These are phyloP conservation scores for Umbellularia californica DNA, from an alignment of 164 flowering plant species.

Conservation along the genomic window DNA sequence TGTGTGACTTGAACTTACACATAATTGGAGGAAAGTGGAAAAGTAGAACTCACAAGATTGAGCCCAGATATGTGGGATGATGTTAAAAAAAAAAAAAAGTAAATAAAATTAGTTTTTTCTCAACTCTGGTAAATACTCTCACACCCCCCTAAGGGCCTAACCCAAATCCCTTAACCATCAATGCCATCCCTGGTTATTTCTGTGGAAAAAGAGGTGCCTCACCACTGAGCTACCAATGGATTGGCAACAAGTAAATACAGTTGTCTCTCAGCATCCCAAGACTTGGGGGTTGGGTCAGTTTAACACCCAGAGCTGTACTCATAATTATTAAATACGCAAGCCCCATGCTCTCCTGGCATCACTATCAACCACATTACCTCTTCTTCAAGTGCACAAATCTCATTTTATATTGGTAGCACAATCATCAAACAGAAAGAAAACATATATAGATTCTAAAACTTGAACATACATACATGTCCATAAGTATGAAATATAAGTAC, in stretches of 20 bases:
- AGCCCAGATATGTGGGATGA: neutral
- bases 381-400: neutral
- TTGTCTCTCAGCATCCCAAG: neutral
- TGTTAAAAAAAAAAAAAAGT: too few species aligned
- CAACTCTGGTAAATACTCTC: too few species aligned
- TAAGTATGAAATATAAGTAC: neutral
- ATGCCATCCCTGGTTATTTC: neutral
- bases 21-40: neutral
- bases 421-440: neutral
- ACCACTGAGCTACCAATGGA: neutral
- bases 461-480: neutral
- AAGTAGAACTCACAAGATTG: neutral
- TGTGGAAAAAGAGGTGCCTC: neutral
- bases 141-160: too few species aligned
- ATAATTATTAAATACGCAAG: neutral
- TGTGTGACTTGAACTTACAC: neutral
- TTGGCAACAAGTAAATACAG: neutral
- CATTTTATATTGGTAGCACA: neutral
- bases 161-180: neutral
- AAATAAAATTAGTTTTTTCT: too few species aligned
- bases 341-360: neutral
- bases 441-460: neutral
- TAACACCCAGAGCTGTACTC: neutral
- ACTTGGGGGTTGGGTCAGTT: neutral
- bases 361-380: neutral